Base-by-base conservation (phyloP, 176 grass and related monocot genomes). In the Musa schizocarpa region DNA sequence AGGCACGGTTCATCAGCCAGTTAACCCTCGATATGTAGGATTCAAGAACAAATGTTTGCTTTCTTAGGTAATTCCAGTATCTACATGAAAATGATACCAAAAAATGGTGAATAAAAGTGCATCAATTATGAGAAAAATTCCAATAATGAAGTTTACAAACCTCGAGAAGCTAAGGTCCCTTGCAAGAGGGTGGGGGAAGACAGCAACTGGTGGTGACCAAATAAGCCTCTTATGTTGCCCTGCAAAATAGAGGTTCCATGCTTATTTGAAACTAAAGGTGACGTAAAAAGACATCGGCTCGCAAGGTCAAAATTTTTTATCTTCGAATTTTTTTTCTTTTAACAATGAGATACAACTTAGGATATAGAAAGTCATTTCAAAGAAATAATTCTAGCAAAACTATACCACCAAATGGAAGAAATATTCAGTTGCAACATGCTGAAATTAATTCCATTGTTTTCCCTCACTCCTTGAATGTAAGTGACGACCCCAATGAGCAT, bases 31-130 rank as follows among this genome's bases (percentile, higher is more conserved):
- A 99, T 70, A 99, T 82, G 71, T 94, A 99, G 12, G 95, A 99
- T 84, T 99, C 95, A 79, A 99, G 95, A 85, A 99, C 95, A 87
- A 99, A 99, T 77, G 95, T 99, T 85, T 99, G 95, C 74, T 99
- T 99, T 78, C 90, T 99, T 58, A 99, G 87, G 72, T 99, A 99
- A 94, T 99, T 99, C 95, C 95, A 99, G 76, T 99, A 99, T 78
- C 95, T 99, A 81, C 82, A 84, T 67, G 77, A 84, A 79, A 78
- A 6, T 1, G 13, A 9, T 19, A 80, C 74, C 9, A 52, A 23
- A 56, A 74, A 27, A 22, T n/a, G 13, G 50, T 55, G 25, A 54
- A 55, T 6, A 56, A 26, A 55, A 54, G 7, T 43, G 34, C 34
- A 43, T 43, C 34, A 43, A 26, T 25, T 14, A 53, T 53, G 19